Percentiles rank a stretch among this genome's conserved stretches.
Conservation (phyloP, 768 basidiomycete genomes). For the Psilocybe subaeruginosa region DNA sequence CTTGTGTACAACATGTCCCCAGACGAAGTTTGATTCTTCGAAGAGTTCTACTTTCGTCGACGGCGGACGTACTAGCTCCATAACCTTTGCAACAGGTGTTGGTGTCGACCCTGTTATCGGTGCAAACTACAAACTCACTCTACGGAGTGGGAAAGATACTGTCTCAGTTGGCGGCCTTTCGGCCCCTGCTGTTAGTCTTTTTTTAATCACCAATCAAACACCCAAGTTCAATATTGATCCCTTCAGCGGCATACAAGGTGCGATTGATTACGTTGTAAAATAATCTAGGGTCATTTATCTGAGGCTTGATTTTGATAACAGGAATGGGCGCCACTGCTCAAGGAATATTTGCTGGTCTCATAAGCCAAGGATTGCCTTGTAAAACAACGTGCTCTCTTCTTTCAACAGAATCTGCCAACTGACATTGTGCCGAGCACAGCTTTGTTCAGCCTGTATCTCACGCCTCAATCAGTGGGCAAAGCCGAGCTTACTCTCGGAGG, state of each 20-base stretch:
- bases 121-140: slow-evolving; percentile 46
- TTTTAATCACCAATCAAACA: slow-evolving; percentile 58
- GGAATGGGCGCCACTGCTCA: slow-evolving; percentile 53
- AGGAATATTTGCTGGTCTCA: slow-evolving; percentile 53
- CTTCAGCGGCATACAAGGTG: slow-evolving; percentile 59
- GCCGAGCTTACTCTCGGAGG: slow-evolving; percentile 60
- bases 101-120: slow-evolving; percentile 58
- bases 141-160: slow-evolving; percentile 49
- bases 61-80: slow-evolving; percentile 39
- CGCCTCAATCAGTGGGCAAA: slow-evolving; percentile 46
- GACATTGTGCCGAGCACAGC: slow-evolving; percentile 30
- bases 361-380: slow-evolving; percentile 54
- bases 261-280: slow-evolving; percentile 4
- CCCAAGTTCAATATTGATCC: slow-evolving; percentile 54
- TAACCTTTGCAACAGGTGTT: slow-evolving; percentile 57
- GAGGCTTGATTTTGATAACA: slow-evolving; percentile 14
- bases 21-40: slow-evolving; percentile 48
- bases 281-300: neutral
- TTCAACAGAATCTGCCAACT: neutral
- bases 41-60: slow-evolving; percentile 56
- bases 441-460: slow-evolving; percentile 54
- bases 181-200: slow-evolving; percentile 40
- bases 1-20: slow-evolving; percentile 45
- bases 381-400: slow-evolving; percentile 17
- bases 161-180: slow-evolving; percentile 50